These are phyloP conservation scores for Cicer yamashitae DNA, from an alignment of 306 rosid genomes.

Conservation along the genomic window DNA sequence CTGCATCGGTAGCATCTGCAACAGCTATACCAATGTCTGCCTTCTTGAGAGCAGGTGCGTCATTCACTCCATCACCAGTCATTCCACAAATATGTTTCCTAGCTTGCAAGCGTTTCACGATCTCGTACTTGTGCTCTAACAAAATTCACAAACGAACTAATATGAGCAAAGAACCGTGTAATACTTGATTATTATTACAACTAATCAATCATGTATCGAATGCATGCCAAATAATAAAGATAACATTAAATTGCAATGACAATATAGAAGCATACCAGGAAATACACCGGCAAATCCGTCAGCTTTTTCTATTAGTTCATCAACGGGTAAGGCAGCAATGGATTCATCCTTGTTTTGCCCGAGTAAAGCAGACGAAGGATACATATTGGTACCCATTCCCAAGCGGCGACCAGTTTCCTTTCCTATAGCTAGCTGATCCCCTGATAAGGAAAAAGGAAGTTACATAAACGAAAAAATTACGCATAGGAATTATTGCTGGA, in stretches of 20 bases:
- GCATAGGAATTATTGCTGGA: no score
- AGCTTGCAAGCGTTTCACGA: conserved; percentile 97
- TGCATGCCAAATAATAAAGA: conserved; percentile 15
- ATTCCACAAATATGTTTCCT: conserved; percentile 98
- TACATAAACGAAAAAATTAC: conserved; percentile 5
- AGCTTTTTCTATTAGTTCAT: conserved; percentile 93
- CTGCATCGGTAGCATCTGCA: conserved; percentile 99
- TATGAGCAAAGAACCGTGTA: conserved; percentile 35
- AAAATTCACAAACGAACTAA: conserved; percentile 41
- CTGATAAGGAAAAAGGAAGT: conserved; percentile 52
- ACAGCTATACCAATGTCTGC: conserved; percentile 99
- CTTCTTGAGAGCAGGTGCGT: conserved; percentile 98
- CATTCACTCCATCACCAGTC: conserved; percentile 99
- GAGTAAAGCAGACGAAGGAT: conserved; percentile 95
- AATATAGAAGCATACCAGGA: conserved; percentile 68
- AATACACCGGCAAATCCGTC: conserved; percentile 99
- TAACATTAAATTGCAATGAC: conserved; percentile 10
- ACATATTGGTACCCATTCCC: conserved; percentile 99
- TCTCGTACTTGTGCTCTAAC: conserved; percentile 96
- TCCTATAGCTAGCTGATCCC: conserved; percentile 97
- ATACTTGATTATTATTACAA: conserved; percentile 4
- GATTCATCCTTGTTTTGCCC: conserved; percentile 96
- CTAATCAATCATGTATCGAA: conserved; percentile 12
- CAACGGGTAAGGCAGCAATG: conserved; percentile 85
- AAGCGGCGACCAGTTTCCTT: conserved; percentile 99